Conservation (phyloP, 2,329 filamentous ascomycete genomes). For the Aureobasidium vineae region DNA sequence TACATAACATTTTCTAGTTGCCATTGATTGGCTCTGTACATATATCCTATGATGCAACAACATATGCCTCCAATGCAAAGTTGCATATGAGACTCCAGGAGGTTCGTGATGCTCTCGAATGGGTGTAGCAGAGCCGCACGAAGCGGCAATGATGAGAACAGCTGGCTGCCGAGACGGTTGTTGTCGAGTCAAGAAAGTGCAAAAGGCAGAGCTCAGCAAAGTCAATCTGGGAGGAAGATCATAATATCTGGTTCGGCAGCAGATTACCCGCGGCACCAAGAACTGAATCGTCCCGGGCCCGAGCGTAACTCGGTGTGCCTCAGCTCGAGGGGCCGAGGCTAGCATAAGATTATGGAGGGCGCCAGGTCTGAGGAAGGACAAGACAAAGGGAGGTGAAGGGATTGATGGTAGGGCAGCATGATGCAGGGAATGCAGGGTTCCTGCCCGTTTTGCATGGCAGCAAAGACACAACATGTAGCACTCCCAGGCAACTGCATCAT, state of each 20-base stretch:
- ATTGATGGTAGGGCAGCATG: not conserved
- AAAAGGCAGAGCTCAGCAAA: not conserved
- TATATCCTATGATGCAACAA: not conserved
- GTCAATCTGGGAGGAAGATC: conserved; percentile 9
- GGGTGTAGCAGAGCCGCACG: not conserved
- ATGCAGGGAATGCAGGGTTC: not conserved
- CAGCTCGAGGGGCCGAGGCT: conserved; percentile 17
- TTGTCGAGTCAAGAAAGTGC: conserved; percentile 12
- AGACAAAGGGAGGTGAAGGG: not conserved
- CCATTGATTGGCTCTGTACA: not conserved
- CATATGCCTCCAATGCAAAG: not conserved
- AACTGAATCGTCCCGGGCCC: conserved; percentile 8
- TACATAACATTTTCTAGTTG: not conserved
- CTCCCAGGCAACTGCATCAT: not conserved
- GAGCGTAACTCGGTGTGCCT: conserved; percentile 12
- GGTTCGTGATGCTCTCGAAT: not conserved
- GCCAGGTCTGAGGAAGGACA: not conserved
- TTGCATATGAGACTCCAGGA: not conserved
- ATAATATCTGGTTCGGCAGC: conserved; percentile 14
- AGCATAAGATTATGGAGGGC: conserved; percentile 4
- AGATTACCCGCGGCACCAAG: conserved; percentile 18
- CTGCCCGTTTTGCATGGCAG: not conserved
- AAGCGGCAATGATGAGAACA: not conserved
- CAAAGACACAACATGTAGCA: not conserved
- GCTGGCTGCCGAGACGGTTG: conserved; percentile 2